Conservation (phyloP, 2,329 filamentous ascomycete species). For the Decorospora gaudefroyi region DNA sequence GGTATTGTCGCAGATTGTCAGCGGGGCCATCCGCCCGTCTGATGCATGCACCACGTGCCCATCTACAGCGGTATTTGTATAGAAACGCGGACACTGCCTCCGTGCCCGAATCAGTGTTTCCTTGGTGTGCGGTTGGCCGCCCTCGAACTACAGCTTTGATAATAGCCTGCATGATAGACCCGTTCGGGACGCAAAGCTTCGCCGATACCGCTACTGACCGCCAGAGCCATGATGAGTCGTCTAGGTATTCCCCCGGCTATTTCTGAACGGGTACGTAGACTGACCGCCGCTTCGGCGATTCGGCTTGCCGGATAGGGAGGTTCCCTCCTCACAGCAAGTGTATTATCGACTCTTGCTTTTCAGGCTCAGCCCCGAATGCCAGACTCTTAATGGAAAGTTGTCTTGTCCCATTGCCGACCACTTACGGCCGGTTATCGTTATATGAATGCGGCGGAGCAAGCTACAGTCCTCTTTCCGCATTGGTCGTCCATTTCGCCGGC, state of each 20-base stretch:
- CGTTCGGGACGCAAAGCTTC: neutral
- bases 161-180: neutral
- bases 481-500: neutral
- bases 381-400: neutral
- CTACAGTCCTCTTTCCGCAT: neutral
- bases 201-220: neutral
- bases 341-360: too few species aligned
- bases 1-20: slow-evolving; percentile 9
- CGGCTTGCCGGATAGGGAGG: slow-evolving; percentile 2
- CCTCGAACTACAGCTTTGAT: neutral
- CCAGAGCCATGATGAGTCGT: neutral
- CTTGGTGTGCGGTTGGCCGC: neutral
- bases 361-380: neutral
- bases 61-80: slow-evolving; percentile 1
- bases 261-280: neutral
- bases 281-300: neutral
- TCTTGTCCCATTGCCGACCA: slow-evolving; percentile 1
- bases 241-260: neutral
- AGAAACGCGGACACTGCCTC: slow-evolving; percentile 2
- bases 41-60: slow-evolving; percentile 15
- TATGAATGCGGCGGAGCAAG: neutral
- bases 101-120: slow-evolving; percentile 2
- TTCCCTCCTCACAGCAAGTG: too few species aligned
- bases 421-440: neutral
- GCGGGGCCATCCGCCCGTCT: slow-evolving; percentile 16